These are phyloP conservation scores for Cladophialophora carrionii DNA, from an alignment of 2,329 filamentous ascomycete species.

Conservation along the genomic window DNA sequence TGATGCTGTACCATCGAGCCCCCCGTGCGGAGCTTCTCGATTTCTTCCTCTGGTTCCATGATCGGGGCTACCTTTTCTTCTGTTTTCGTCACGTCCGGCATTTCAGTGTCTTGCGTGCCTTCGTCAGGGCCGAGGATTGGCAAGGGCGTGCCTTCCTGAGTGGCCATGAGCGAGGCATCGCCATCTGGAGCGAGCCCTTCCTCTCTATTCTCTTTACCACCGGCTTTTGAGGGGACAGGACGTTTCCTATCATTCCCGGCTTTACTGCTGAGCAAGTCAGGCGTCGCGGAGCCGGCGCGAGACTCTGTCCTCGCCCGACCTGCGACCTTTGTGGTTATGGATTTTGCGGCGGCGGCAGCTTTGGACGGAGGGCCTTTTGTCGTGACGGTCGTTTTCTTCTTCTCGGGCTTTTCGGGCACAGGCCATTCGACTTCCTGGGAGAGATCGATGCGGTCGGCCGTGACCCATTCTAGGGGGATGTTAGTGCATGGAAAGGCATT, in stretches of 20 bases:
- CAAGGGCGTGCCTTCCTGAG: constrained; percentile 47
- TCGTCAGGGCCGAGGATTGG: constrained; percentile 34
- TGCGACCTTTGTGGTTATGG: constrained; percentile 53
- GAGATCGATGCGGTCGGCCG: constrained; percentile 80
- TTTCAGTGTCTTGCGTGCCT: constrained; percentile 46
- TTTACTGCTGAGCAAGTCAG: constrained; percentile 57
- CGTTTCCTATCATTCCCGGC: constrained; percentile 50
- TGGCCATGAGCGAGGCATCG: constrained; percentile 40
- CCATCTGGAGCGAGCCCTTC: constrained; percentile 39
- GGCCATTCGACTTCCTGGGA: constrained; percentile 95
- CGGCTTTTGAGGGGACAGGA: constrained; percentile 58
- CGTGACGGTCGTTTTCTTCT: constrained; percentile 70
- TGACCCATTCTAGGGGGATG: constrained; percentile 80
- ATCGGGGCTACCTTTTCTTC: constrained; percentile 42
- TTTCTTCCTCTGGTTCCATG: constrained; percentile 63
- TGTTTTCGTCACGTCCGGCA: constrained; percentile 47
- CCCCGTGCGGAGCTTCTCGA: constrained; percentile 90
- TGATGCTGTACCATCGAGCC: constrained; percentile 99
- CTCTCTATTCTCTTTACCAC: constrained; percentile 64
- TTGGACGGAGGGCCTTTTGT: constrained; percentile 58
- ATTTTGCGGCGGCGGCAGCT: constrained; percentile 60
- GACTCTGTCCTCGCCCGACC: constrained; percentile 50
- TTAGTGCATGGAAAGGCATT: constrained; percentile 33
- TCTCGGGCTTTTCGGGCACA: constrained; percentile 84
- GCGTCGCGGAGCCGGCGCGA: constrained; percentile 61